Conservation (phyloP, 306 rosid species). For the Ochetophila trinervis region DNA sequence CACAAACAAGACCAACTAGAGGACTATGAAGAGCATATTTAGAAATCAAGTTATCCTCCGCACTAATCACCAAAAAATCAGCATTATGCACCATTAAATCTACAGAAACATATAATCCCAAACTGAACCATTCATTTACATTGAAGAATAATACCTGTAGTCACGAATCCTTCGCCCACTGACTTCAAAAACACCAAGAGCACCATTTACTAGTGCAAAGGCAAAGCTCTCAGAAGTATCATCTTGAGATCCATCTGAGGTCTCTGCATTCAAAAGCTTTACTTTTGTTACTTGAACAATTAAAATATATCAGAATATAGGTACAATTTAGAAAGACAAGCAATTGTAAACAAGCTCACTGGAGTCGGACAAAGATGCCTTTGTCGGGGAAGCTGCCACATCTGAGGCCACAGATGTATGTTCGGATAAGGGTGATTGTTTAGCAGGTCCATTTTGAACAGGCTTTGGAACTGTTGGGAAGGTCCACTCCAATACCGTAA, state of each 20-base stretch:
- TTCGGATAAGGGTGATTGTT: conserved; percentile 35
- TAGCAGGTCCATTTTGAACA: conserved; percentile 40
- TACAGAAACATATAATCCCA: not conserved
- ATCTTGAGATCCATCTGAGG: conserved; percentile 72
- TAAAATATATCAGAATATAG: conserved; percentile 25
- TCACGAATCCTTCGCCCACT: conserved; percentile 92
- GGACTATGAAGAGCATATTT: not conserved
- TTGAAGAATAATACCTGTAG: conserved; percentile 62
- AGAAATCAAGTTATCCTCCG: too few species aligned
- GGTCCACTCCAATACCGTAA: conserved; percentile 99
- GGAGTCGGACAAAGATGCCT: conserved; percentile 51
- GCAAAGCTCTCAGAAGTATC: conserved; percentile 94
- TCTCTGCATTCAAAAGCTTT: conserved; percentile 46
- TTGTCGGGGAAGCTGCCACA: conserved; percentile 43
- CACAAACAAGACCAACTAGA: conserved; percentile 1
- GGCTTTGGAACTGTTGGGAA: conserved; percentile 90
- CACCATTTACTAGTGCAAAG: conserved; percentile 91
- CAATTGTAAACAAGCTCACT: conserved; percentile 49
- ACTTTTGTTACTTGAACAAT: conserved; percentile 16
- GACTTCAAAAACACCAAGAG: conserved; percentile 98
- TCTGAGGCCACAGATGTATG: conserved; percentile 37
- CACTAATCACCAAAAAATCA: not conserved
- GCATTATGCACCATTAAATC: not conserved
- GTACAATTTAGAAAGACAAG: conserved; percentile 27
- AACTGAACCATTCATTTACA: conserved; percentile 8